Base-by-base conservation (phyloP, 257 asterid species). In the Forsythia suspensa region DNA sequence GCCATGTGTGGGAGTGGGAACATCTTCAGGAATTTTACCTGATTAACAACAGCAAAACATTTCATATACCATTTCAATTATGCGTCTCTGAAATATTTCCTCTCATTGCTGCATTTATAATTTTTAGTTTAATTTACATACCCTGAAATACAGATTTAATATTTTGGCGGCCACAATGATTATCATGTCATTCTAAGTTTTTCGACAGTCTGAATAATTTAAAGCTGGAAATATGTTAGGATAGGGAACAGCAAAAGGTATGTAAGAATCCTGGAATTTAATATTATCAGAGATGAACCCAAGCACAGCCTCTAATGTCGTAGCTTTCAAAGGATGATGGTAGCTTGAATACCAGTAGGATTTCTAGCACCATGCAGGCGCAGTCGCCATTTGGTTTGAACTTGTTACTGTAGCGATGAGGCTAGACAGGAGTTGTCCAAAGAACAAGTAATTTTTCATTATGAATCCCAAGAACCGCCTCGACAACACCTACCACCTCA, bases 1-100 rank as follows among this genome's bases (percentile, higher is more conserved):
- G 77, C 90, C 93, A 71, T 89, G 87, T 72, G 69, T 61, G 69
- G 84, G 78, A 65, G 85, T 76, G 80, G 84, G 79, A 48, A 21
- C 86, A 74, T 76, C 87, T 67, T 83, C 89, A 69, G 68, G 85
- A 48, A 52, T 71, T 79, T 89, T 80, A 70, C 97, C 98, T 94
- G 88, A 63, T 82, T 55, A 66, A 55, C 65, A 72, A 44, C 10
- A 2, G 77, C 76, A 71, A 20, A 29, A 29, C 34, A 29, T 29
- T 29, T 29, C 34, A 29, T 29, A 29, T 29, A 29, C 34, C 34
- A 29, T 29, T 29, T 29, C 34, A 29, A 29, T 29, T 24, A 21
- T 15, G 18, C 13, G 4, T 24, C 70, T 63, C 18, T 4, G 18
- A 63, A 61, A 63, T 21, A 9, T 24, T 63, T 24, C 18, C 13